These are phyloP conservation scores for Pleoardoris graminearum DNA, from an alignment of 2,329 filamentous ascomycete genomes.

Conservation along the genomic window DNA sequence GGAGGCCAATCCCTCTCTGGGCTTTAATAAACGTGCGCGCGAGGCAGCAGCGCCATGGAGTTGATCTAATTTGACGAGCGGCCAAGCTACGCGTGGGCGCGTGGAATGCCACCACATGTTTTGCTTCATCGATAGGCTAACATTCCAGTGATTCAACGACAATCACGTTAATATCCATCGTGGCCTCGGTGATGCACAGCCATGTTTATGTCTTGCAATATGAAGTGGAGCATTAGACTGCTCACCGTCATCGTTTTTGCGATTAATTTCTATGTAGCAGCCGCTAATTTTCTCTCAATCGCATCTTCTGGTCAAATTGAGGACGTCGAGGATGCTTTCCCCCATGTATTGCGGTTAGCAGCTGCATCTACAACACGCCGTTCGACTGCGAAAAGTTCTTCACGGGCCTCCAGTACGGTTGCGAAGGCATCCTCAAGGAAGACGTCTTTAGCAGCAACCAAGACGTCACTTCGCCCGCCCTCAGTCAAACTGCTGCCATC, in stretches of 20 bases:
- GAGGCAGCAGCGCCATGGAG: too few species aligned
- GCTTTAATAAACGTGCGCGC: too few species aligned
- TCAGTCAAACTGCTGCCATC: not conserved
- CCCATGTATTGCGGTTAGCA: not conserved
- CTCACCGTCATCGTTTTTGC: not conserved
- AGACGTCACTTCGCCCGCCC: not conserved
- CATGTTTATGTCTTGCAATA: not conserved
- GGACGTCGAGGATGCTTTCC: not conserved
- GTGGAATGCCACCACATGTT: not conserved
- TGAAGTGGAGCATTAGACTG: not conserved
- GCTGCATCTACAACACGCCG: not conserved
- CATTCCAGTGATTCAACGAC: not conserved
- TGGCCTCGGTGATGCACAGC: not conserved
- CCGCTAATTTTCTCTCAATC: not conserved
- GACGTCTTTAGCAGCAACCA: not conserved
- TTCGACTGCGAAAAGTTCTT: not conserved
- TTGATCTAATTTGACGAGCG: too few species aligned
- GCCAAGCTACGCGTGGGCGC: too few species aligned
- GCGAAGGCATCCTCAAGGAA: not conserved
- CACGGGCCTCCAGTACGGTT: too few species aligned
- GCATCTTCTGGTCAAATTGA: not conserved
- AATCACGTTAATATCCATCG: not conserved
- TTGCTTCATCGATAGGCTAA: not conserved
- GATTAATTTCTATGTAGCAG: not conserved
- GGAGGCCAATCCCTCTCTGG: too few species aligned